Percentiles rank a stretch among this genome's conserved stretches.
phyloP scores from a whole-genome alignment of 139 green algal species.

The Yamagishiella unicocca region DNA sequence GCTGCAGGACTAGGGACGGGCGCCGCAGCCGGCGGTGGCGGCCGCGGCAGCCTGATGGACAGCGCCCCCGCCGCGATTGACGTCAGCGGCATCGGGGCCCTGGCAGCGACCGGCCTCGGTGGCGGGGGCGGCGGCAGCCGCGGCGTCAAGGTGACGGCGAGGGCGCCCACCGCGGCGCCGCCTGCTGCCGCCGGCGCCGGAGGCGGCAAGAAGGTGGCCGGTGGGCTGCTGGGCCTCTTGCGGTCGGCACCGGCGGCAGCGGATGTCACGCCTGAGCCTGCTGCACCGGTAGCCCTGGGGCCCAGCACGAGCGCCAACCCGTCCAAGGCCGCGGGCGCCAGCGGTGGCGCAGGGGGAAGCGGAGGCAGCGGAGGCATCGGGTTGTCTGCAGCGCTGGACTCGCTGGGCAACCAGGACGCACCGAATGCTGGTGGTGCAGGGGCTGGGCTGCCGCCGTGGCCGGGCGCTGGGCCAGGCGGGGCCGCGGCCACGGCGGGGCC shows the following conservation, averaged over 20 bases:
- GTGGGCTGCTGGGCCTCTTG: constrained; percentile 25
- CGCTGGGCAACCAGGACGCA: neutral
- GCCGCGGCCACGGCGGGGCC: neutral
- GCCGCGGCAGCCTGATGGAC: constrained; percentile 35
- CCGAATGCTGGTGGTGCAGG: too few species aligned
- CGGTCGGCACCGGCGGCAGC: constrained; percentile 15
- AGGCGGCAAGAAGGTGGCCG: neutral
- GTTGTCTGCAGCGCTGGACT: constrained; percentile 11
- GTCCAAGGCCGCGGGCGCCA: neutral
- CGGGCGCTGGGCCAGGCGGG: too few species aligned
- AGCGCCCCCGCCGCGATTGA: constrained; percentile 58
- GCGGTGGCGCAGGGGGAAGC: neutral
- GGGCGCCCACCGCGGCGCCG: neutral
- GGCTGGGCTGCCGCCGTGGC: too few species aligned
- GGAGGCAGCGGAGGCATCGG: neutral
- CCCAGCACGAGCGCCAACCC: neutral
- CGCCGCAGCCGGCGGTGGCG: neutral
- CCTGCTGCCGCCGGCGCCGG: neutral
- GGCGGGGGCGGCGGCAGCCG: neutral
- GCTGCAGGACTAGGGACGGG: neutral
- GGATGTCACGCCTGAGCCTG: neutral
- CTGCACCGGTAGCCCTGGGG: neutral
- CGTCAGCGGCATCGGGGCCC: constrained; percentile 56
- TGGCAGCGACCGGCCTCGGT: constrained; percentile 18
- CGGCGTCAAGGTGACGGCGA: neutral